Conservation (phyloP, 2,329 filamentous ascomycete species). For the Cladosporium austrohemisphaericum region DNA sequence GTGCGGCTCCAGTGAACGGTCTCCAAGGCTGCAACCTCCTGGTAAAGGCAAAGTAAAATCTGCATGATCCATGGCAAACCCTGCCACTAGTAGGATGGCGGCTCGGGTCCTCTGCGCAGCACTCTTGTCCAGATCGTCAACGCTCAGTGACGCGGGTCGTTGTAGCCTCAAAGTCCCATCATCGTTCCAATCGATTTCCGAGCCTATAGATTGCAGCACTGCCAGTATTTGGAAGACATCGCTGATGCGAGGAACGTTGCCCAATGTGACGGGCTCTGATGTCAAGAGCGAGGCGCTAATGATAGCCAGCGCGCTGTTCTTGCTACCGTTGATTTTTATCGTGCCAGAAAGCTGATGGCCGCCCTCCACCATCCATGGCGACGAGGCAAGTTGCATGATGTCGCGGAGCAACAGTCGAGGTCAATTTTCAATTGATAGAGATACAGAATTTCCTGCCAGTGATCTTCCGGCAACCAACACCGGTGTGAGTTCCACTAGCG, state of each 20-base stretch:
- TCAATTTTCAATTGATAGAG: too few species aligned
- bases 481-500: too few species aligned
- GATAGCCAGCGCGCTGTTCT: conserved; percentile 5
- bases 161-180: not conserved
- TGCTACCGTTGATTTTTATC: conserved; percentile 4
- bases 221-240: not conserved
- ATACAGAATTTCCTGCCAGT: too few species aligned
- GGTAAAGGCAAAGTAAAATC: not conserved
- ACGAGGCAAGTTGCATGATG: not conserved
- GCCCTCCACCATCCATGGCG: not conserved
- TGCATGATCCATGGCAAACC: not conserved
- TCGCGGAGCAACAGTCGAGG: too few species aligned
- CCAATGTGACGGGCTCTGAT: not conserved
- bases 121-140: not conserved
- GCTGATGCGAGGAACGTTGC: conserved; percentile 4
- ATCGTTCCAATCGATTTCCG: not conserved
- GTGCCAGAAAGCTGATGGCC: not conserved
- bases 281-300: not conserved
- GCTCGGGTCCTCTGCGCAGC: not conserved
- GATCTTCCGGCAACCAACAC: too few species aligned
- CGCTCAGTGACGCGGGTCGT: not conserved
- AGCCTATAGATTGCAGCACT: not conserved
- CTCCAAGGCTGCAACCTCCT: conserved; percentile 1
- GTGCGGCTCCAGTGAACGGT: conserved; percentile 1
- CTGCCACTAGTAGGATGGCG: not conserved